A percentile compares a stretch with the other conserved stretches of the same genome.
Conservation (phyloP, 129 eudicot species). For the Saussurea involucrata region DNA sequence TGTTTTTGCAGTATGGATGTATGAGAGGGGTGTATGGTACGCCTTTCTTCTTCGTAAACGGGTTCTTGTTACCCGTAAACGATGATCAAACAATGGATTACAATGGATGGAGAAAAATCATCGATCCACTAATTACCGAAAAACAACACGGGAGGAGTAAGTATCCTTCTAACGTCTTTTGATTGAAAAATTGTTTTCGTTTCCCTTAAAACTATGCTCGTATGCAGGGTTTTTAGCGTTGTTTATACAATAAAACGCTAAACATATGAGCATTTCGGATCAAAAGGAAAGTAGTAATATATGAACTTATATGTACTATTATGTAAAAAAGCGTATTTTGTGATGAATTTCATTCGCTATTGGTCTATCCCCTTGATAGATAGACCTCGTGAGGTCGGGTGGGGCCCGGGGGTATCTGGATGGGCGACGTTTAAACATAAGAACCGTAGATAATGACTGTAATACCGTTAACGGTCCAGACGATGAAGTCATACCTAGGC, state of each 20-base stretch:
- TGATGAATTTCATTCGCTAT: not conserved
- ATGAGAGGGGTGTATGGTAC: conserved; percentile 85
- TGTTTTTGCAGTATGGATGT: conserved; percentile 74
- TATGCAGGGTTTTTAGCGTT: not conserved
- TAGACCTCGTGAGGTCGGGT: too few species aligned
- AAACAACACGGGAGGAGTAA: not conserved
- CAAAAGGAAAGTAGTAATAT: not conserved
- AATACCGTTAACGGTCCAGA: too few species aligned
- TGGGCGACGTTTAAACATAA: too few species aligned
- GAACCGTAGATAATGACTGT: too few species aligned
- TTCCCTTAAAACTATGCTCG: conserved; percentile 6
- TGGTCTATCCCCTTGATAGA: too few species aligned
- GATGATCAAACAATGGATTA: conserved; percentile 49
- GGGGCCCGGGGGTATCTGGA: too few species aligned
- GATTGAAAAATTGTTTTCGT: not conserved
- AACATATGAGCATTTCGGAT: not conserved
- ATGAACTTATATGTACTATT: not conserved
- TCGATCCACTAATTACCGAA: conserved; percentile 51
- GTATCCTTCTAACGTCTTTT: conserved; percentile 13
- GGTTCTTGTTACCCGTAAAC: conserved; percentile 55
- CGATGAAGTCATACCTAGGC: too few species aligned
- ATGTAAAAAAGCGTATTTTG: not conserved
- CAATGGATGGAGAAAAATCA: conserved; percentile 58
- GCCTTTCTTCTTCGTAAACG: conserved; percentile 79
- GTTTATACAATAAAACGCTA: conserved; percentile 21